These are phyloP conservation scores for Cladosporium sp. DNA, from an alignment of 2,329 filamentous ascomycete species.

Conservation along the genomic window DNA sequence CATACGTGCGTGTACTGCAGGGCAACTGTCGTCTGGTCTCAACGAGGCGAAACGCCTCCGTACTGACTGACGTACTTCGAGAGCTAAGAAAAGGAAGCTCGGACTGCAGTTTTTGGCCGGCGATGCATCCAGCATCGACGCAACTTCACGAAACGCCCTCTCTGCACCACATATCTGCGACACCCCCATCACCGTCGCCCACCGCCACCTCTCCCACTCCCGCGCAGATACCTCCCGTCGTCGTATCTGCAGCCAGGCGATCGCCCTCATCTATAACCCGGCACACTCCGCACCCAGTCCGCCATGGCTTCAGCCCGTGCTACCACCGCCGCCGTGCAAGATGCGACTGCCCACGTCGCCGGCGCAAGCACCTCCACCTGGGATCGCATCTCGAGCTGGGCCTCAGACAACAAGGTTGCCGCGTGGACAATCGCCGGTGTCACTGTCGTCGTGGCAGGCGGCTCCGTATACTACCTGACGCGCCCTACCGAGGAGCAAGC, in stretches of 20 bases:
- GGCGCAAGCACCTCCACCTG: constrained; percentile 64
- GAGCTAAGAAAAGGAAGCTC: constrained; percentile 1
- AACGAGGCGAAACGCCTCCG: neutral
- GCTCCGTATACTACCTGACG: constrained; percentile 84
- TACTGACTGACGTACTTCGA: neutral
- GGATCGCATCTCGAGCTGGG: constrained; percentile 89
- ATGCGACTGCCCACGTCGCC: constrained; percentile 27
- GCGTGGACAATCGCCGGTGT: constrained; percentile 96
- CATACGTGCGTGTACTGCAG: neutral
- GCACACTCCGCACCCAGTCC: neutral
- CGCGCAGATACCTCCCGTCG: constrained; percentile 8
- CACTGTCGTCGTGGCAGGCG: constrained; percentile 85
- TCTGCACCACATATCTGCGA: neutral
- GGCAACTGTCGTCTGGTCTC: neutral
- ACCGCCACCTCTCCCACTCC: neutral
- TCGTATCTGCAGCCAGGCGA: constrained; percentile 11
- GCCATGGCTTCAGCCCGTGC: constrained; percentile 14
- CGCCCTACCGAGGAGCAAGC: neutral
- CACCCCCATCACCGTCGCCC: neutral
- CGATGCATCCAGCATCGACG: too few relatives aligned
- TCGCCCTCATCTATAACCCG: neutral
- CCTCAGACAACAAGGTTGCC: constrained; percentile 88
- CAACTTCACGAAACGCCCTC: too few relatives aligned
- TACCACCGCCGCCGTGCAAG: constrained; percentile 15
- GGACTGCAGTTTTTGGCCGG: neutral